Percentiles rank a stretch among this genome's conserved stretches.
Evolutionary conservation across 106 monocot species (phyloP).

Genomic region (Dendrobium huoshanense): DNA sequence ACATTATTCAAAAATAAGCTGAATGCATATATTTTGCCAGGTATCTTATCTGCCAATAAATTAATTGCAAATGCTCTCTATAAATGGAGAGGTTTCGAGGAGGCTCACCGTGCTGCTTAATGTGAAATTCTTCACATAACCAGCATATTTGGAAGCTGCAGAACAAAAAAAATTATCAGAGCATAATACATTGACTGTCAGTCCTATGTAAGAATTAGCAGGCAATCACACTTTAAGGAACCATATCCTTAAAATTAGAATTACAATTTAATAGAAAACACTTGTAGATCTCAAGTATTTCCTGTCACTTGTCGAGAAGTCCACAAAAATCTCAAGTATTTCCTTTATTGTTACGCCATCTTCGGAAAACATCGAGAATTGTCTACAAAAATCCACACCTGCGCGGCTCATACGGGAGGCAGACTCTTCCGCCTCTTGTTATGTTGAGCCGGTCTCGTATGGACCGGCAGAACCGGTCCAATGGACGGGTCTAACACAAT

Average conservation of each 20-base stretch:
- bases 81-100: background rate
- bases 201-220: background rate
- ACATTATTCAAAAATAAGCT: background rate
- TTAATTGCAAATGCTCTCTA: background rate
- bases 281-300: too few species aligned
- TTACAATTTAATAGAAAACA: background rate
- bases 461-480: too few species aligned
- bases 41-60: background rate
- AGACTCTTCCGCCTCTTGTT: too few species aligned
- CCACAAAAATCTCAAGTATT: too few species aligned
- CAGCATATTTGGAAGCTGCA: constrained; percentile 95
- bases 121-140: constrained; percentile 82
- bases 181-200: background rate
- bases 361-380: too few species aligned
- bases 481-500: too few species aligned
- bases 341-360: too few species aligned
- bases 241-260: background rate
- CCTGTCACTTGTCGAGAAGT: too few species aligned
- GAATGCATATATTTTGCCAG: background rate
- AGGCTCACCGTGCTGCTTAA: constrained; percentile 77
- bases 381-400: too few species aligned
- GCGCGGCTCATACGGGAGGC: too few species aligned
- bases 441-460: too few species aligned
- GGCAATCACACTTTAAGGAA: background rate
- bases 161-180: constrained; percentile 4